Conservation (phyloP, 2,329 filamentous ascomycete species). For the Fusarium papillatum region DNA sequence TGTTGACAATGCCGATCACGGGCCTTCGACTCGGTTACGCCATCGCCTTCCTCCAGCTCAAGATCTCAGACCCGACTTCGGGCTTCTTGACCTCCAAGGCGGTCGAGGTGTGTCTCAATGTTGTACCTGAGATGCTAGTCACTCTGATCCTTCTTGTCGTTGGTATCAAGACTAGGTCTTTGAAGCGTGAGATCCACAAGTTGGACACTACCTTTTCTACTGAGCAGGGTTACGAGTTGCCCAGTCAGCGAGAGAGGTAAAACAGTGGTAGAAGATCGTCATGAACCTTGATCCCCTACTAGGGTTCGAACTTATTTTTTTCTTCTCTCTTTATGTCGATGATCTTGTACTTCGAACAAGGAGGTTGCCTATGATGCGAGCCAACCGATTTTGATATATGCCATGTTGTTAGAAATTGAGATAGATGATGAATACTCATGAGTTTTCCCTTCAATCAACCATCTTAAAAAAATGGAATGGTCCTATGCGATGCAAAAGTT, state of each 20-base stretch:
- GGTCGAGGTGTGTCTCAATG: constrained; percentile 1
- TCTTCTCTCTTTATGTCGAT: neutral
- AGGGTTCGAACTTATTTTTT: neutral
- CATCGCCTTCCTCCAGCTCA: constrained; percentile 11
- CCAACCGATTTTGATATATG: neutral
- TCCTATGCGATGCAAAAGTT: neutral
- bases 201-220: neutral
- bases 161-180: constrained; percentile 6
- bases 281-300: too few relatives aligned
- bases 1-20: neutral
- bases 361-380: neutral
- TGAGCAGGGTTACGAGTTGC: neutral
- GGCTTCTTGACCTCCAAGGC: constrained; percentile 14
- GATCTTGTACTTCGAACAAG: neutral
- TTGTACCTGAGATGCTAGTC: constrained; percentile 18
- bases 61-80: constrained; percentile 10
- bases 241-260: neutral
- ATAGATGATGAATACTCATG: too few relatives aligned
- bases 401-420: too few relatives aligned
- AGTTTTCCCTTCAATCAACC: neutral
- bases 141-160: neutral
- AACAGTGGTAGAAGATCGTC: neutral
- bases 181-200: constrained; percentile 16
- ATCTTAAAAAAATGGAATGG: neutral
- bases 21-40: constrained; percentile 15